These are phyloP conservation scores for Crithidia acanthocephali DNA, from an alignment of 208 protist genomes.

Conservation along the genomic window DNA sequence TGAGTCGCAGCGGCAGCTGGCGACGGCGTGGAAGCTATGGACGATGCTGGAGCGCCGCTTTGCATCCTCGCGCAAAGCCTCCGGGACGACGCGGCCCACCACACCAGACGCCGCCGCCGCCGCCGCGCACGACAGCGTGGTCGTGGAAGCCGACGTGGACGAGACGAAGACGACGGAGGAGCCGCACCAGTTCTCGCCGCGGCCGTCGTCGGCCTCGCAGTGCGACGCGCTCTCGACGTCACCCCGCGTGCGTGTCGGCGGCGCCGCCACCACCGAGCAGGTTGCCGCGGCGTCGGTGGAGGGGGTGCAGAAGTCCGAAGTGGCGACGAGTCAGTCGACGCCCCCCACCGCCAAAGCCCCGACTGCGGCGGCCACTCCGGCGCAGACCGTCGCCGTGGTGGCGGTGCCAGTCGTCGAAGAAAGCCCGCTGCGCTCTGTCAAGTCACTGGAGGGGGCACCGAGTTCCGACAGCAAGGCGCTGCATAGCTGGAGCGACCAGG, in stretches of 20 bases:
- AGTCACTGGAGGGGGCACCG: not conserved
- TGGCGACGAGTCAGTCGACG: not conserved
- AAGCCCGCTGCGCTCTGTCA: not conserved
- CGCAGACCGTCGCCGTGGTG: constrained; percentile 6
- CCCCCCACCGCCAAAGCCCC: constrained; percentile 9
- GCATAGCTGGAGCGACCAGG: not conserved
- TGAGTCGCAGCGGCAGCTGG: constrained; percentile 22
- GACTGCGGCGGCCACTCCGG: constrained; percentile 10
- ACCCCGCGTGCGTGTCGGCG: not conserved
- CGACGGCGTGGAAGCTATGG: constrained; percentile 30
- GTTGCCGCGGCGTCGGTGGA: not conserved
- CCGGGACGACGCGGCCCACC: not conserved
- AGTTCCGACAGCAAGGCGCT: not conserved
- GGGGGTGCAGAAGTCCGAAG: not conserved
- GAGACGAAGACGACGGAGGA: not conserved
- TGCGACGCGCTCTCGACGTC: constrained; percentile 11
- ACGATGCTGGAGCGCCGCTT: constrained; percentile 20
- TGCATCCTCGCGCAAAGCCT: constrained; percentile 1
- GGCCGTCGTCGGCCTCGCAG: constrained; percentile 13
- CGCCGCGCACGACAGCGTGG: not conserved
- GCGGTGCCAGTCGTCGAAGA: constrained; percentile 1
- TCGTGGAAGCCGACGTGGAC: not conserved
- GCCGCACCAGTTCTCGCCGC: constrained; percentile 22
- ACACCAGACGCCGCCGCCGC: not conserved
- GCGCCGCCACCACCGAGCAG: not conserved